Percentiles rank a stretch among this genome's conserved stretches.
Evolutionary conservation across 2,329 filamentous ascomycete genomes (phyloP).

Genomic region (Neocucurbitaria cava): DNA sequence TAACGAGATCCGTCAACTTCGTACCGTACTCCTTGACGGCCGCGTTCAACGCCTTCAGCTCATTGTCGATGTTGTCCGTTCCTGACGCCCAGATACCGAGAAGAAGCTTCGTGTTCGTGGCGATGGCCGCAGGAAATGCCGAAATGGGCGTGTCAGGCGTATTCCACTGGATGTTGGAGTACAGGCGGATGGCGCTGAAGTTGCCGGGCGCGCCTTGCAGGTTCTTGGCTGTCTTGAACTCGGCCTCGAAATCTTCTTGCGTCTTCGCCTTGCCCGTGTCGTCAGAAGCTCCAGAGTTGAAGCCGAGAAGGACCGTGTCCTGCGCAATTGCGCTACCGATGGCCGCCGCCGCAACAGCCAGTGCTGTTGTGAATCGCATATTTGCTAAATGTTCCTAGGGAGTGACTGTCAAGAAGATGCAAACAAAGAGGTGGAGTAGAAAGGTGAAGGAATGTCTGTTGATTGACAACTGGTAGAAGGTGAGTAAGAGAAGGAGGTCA

Average conservation of each 20-base stretch:
- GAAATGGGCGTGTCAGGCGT: constrained; percentile 69
- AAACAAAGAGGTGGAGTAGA: constrained; percentile 5
- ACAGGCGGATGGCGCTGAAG: constrained; percentile 74
- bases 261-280: constrained; percentile 55
- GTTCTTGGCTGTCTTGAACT: constrained; percentile 69
- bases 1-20: constrained; percentile 59
- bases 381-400: constrained; percentile 9
- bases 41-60: constrained; percentile 41
- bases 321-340: constrained; percentile 30
- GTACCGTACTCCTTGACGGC: constrained; percentile 44
- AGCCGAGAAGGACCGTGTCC: constrained; percentile 36
- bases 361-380: constrained; percentile 31
- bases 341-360: constrained; percentile 31
- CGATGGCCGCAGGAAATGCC: constrained; percentile 45
- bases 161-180: constrained; percentile 74
- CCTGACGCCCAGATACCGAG: constrained; percentile 62
- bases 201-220: constrained; percentile 68
- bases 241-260: constrained; percentile 71
- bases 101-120: constrained; percentile 45
- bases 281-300: constrained; percentile 43
- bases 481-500: not conserved
- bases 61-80: constrained; percentile 41
- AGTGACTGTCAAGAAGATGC: constrained; percentile 15
- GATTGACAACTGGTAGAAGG: not conserved
- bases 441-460: constrained; percentile 1